These are phyloP conservation scores for Lentinula guzmanii DNA, from an alignment of 768 basidiomycete genomes.

Conservation along the genomic window DNA sequence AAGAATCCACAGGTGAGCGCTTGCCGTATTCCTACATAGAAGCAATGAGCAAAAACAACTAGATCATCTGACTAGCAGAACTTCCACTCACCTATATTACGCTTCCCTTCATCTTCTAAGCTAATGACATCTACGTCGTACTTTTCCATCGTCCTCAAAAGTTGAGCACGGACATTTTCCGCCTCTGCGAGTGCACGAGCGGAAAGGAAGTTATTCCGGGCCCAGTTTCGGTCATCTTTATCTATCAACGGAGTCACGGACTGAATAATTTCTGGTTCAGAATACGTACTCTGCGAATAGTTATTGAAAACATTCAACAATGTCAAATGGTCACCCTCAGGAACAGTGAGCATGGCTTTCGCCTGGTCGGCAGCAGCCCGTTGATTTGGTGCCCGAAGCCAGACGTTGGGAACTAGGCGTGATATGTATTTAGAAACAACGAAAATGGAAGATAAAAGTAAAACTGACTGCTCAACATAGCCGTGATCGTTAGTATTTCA, in stretches of 20 bases:
- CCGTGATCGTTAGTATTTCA: slow-evolving; percentile 90
- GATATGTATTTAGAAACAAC: neutral
- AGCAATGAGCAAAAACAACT: slow-evolving; percentile 43
- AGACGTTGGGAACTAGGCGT: slow-evolving; percentile 76
- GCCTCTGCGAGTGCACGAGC: slow-evolving; percentile 80
- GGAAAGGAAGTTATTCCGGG: slow-evolving; percentile 87
- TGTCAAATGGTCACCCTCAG: slow-evolving; percentile 95
- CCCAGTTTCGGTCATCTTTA: slow-evolving; percentile 77
- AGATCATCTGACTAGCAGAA: too few relatives aligned
- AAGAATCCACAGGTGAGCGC: slow-evolving; percentile 92
- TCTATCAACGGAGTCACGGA: slow-evolving; percentile 34
- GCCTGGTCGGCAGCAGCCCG: slow-evolving; percentile 90
- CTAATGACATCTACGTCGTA: slow-evolving; percentile 76
- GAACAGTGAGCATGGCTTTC: slow-evolving; percentile 82
- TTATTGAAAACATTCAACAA: slow-evolving; percentile 94
- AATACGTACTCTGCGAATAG: slow-evolving; percentile 68
- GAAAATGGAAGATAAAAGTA: neutral
- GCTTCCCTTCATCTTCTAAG: slow-evolving; percentile 57
- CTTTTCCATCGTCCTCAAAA: slow-evolving; percentile 88
- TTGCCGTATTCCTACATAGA: slow-evolving; percentile 47
- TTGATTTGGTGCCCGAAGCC: slow-evolving; percentile 84
- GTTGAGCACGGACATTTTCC: slow-evolving; percentile 87
- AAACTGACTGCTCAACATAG: slow-evolving; percentile 82
- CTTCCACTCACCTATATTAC: neutral
- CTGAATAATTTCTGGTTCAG: neutral